Evolutionary conservation across 163 green algal genomes (phyloP).

Genomic region (Scenedesmus sp.): DNA sequence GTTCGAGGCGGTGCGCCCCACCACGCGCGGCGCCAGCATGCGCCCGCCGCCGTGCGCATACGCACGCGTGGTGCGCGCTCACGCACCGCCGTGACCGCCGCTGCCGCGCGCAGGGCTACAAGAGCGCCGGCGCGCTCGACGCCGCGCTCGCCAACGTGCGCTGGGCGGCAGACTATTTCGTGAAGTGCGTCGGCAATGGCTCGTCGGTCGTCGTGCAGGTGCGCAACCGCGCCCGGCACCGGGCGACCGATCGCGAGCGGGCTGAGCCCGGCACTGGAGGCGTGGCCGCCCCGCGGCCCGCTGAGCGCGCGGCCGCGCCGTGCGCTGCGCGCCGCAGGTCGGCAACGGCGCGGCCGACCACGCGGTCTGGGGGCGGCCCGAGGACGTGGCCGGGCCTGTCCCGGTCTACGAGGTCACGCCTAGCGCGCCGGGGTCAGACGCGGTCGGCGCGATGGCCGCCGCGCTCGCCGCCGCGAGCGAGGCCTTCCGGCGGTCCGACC

Average conservation of each 20-base stretch:
- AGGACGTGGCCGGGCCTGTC: constrained; percentile 26
- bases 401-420: constrained; percentile 39
- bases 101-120: constrained; percentile 36
- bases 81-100: no score
- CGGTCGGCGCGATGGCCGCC: constrained; percentile 40
- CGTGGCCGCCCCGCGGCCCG: no score
- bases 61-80: no score
- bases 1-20: constrained; percentile 49
- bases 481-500: constrained; percentile 28
- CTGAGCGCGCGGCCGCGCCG: no score
- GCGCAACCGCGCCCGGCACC: no score
- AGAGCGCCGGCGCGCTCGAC: constrained; percentile 37
- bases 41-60: no score
- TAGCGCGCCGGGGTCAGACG: constrained; percentile 30
- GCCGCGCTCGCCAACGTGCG: constrained; percentile 60
- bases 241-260: no score
- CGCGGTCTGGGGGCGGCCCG: constrained; percentile 34
- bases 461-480: constrained; percentile 38
- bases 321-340: no score
- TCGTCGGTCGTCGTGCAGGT: constrained; percentile 9
- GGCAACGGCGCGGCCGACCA: constrained; percentile 43
- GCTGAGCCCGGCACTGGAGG: no score
- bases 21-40: no score
- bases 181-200: constrained; percentile 62
- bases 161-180: constrained; percentile 78